Base-by-base conservation (phyloP, 345 rosid species). In the Sonneratia alba region DNA sequence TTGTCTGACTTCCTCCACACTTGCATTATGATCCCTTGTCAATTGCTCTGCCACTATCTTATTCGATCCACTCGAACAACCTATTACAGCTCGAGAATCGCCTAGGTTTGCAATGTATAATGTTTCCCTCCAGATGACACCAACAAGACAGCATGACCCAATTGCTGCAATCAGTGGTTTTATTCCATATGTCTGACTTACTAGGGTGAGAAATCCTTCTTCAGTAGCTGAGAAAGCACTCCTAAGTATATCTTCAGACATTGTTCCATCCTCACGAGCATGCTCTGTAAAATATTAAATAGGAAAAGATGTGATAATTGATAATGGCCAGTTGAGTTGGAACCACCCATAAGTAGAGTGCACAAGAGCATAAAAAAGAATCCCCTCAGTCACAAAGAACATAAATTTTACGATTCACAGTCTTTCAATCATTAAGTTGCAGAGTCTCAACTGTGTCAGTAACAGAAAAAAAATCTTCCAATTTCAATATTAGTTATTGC, bases 71-170 rank as follows among this genome's bases (percentile, higher is more conserved):
- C 77, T 70, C 27, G 79, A 78, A 70, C 74, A 81, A 40, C 97
- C 97, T 38, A 92, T 77, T 34, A 95, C 97, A 77, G 99, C 99
- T 63, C 97, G 91, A 40, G 99, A 95, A 77, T 95, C 98, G 15
- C 97, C 98, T 69, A 92, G 76, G 59, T 94, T 94, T 63, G 93
- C 98, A 24, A 92, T 83, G 74, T 80, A 87, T 69, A 94, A 85
- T 1, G 88, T 86, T 24, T 97, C 90, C 72, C 82, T 85, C 96
- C 97, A 87, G 34, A 90, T 85, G 77, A 94, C 85, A 59, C 98
- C 98, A 36, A 84, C 97, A 61, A 94, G 75, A 81, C 98, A 94
- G 79, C 98, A 92, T 56, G 98, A 92, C 66, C 98, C 98, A 62
- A 85, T 80, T 27, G 97, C 96, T 67, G 97, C 97, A 66, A 94